Evolutionary conservation across 768 basidiomycete genomes (phyloP), one percentile per base, ranked within the genome.

Genomic region (Boletus patriciae): DNA sequence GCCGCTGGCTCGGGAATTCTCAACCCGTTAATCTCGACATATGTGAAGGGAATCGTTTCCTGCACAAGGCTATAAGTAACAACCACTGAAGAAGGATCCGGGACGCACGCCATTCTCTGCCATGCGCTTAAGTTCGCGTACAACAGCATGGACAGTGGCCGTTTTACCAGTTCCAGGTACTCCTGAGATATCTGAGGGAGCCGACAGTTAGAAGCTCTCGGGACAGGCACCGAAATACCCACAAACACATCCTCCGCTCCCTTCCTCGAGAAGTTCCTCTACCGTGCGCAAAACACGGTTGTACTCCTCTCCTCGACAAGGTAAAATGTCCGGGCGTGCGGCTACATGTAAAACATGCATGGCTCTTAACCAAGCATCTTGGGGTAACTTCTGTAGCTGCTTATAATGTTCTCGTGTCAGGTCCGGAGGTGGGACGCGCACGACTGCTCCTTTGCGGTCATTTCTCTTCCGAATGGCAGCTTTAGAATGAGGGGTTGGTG

Each of bases 141-240:
- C 83, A 25, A 97, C 88, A 1, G 90, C 90, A 64, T 98, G 95
- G 0, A 98, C 94, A 0, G 97, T 98, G 0, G 97, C 97, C 1
- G 97, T 99, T 75, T 98, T 99, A 10, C 97, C 96, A 3, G 96
- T 98, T 8, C 97, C 96, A n/a, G 96, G 97, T 8, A 98, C 94
- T 10, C 97, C 96, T 8, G 95, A 94, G 46, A 98, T 97, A 72
- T 98, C 95, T 98, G 52, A 15, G 56, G 27, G 8, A 16, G 6
- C 9, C 11, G 15, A 51, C 15, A 52, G 49, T 62, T 25, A 60
- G 44, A 59, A 52, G 19, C 6, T 15, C 37, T 15, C 0, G 37
- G 38, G 42, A 34, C 9, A 12, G 47, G 36, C 33, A 49, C 7
- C 5, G 43, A 44, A 52, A 16, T 45, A 54, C 93, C 68, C 66